Evolutionary conservation across 139 green algal genomes (phyloP).

Genomic region (Chlamydomonas schloesseri): DNA sequence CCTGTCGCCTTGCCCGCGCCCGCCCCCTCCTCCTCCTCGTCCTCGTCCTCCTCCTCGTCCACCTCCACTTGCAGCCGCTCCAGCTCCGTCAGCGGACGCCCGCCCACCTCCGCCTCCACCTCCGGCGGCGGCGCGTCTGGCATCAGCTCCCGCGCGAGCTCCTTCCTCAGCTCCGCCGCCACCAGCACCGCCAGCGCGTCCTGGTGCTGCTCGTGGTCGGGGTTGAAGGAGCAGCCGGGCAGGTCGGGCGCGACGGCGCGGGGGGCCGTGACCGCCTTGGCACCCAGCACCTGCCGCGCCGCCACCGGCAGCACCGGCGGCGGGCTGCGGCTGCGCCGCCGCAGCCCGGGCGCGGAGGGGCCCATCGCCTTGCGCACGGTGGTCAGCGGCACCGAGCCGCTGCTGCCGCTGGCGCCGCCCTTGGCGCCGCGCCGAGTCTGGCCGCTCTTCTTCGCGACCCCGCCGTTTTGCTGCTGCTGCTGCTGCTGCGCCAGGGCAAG

Average conservation of each 20-base stretch:
- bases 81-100: slow-evolving; percentile 56
- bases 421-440: neutral
- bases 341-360: slow-evolving; percentile 3
- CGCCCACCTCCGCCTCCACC: slow-evolving; percentile 40
- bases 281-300: neutral
- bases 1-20: neutral
- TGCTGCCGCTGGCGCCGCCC: neutral
- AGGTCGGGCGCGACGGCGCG: slow-evolving; percentile 77
- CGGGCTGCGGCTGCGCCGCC: neutral
- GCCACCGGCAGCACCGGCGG: neutral
- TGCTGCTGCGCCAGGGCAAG: too few relatives aligned
- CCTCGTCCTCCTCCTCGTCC: slow-evolving; percentile 38
- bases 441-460: neutral
- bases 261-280: too few relatives aligned
- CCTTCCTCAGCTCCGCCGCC: slow-evolving; percentile 80
- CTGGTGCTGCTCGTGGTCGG: slow-evolving; percentile 67
- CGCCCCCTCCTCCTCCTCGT: slow-evolving; percentile 56
- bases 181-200: slow-evolving; percentile 86
- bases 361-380: slow-evolving; percentile 8
- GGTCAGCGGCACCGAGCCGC: neutral
- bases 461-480: neutral
- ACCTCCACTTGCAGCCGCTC: slow-evolving; percentile 52
- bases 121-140: slow-evolving; percentile 23
- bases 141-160: slow-evolving; percentile 53
- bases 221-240: slow-evolving; percentile 91